Conservation (phyloP, 2,329 filamentous ascomycete genomes). For the Mycogone perniciosa region DNA sequence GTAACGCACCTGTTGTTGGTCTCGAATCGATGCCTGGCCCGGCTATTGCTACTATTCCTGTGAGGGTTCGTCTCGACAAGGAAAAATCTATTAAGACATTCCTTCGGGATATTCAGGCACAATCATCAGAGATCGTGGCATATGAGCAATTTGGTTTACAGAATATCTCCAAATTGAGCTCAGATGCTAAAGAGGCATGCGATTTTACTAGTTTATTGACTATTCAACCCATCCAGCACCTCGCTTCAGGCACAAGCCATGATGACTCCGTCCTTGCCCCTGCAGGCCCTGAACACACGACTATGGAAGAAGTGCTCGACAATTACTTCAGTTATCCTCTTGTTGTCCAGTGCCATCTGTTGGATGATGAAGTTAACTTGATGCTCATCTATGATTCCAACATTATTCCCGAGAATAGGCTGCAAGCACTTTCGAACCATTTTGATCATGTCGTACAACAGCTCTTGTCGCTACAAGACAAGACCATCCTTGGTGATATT, state of each 20-base stretch:
- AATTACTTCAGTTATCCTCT: slow-evolving; percentile 7
- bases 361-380: slow-evolving; percentile 2
- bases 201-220: slow-evolving; percentile 10
- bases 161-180: slow-evolving; percentile 19
- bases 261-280: neutral
- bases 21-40: neutral
- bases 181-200: slow-evolving; percentile 10
- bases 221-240: slow-evolving; percentile 9
- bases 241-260: neutral
- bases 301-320: neutral
- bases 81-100: slow-evolving; percentile 4
- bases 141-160: slow-evolving; percentile 23
- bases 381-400: neutral
- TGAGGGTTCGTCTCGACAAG: neutral
- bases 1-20: slow-evolving; percentile 3
- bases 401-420: neutral
- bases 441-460: slow-evolving; percentile 2
- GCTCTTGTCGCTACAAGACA: neutral
- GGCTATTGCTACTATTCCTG: slow-evolving; percentile 1
- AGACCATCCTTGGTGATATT: neutral
- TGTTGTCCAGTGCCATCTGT: neutral
- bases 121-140: slow-evolving; percentile 17
- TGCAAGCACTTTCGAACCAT: neutral
- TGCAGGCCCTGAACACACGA: neutral
- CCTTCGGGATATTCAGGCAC: slow-evolving; percentile 17